phyloP scores from a whole-genome alignment of 2,329 filamentous ascomycete genomes.

The Fusarium metavorans region DNA sequence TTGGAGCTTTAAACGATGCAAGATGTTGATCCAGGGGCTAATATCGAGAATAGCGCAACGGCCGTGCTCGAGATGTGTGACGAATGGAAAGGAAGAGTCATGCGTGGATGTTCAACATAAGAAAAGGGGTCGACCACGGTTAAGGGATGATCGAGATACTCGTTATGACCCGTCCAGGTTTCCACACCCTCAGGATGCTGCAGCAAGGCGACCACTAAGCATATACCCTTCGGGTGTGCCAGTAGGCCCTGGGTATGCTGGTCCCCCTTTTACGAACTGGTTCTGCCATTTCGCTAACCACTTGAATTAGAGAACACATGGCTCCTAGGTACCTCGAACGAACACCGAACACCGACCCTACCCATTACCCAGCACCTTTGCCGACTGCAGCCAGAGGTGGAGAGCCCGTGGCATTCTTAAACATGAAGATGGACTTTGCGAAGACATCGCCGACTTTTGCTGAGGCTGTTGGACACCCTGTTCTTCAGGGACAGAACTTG shows the following conservation, averaged over 20 bases:
- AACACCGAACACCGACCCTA: constrained; percentile 61
- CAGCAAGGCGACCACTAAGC: constrained; percentile 62
- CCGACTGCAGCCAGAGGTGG: constrained; percentile 55
- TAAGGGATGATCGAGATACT: constrained; percentile 77
- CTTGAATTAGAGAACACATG: constrained; percentile 63
- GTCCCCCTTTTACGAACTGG: constrained; percentile 59
- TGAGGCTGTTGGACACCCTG: constrained; percentile 64
- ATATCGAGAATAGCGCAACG: constrained; percentile 70
- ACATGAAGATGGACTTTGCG: constrained; percentile 68
- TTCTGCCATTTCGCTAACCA: constrained; percentile 64
- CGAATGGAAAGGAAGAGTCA: constrained; percentile 82
- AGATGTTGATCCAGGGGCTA: constrained; percentile 41
- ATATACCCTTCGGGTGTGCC: constrained; percentile 62
- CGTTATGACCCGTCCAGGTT: constrained; percentile 67
- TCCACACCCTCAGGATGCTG: constrained; percentile 59
- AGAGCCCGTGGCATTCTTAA: constrained; percentile 70
- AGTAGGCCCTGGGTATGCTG: constrained; percentile 59
- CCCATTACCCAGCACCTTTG: constrained; percentile 60
- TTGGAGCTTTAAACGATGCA: not conserved
- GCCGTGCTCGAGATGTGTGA: constrained; percentile 81
- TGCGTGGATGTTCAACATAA: constrained; percentile 90
- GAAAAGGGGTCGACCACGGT: constrained; percentile 81
- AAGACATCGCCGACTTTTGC: constrained; percentile 68
- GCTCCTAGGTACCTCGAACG: constrained; percentile 64
- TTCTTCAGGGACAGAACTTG: constrained; percentile 62